phyloP scores from a whole-genome alignment of 2,329 filamentous ascomycete genomes.

The Didymella pomorum region DNA sequence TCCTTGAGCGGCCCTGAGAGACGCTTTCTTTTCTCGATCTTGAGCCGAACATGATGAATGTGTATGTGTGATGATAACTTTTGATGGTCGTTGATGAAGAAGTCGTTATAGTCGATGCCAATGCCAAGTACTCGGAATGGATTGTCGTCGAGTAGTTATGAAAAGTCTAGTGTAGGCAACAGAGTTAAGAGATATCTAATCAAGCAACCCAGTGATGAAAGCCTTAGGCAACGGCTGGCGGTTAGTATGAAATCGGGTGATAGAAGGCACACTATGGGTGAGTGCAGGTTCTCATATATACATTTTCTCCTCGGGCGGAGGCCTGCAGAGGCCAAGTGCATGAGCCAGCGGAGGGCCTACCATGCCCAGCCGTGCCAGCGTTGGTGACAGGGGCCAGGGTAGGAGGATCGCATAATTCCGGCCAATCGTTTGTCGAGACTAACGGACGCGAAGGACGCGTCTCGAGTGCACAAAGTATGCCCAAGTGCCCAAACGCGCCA shows the following conservation, averaged over 20 bases:
- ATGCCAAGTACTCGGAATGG: constrained; percentile 25
- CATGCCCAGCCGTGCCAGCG: constrained; percentile 37
- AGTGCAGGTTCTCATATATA: constrained; percentile 46
- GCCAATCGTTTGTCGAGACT: constrained; percentile 41
- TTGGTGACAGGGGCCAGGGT: constrained; percentile 39
- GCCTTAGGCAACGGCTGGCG: constrained; percentile 45
- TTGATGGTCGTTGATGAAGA: constrained; percentile 22
- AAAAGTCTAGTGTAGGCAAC: constrained; percentile 40
- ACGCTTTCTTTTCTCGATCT: constrained; percentile 48
- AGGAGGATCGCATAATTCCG: constrained; percentile 37
- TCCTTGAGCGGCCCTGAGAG: constrained; percentile 41
- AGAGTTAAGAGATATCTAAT: constrained; percentile 36
- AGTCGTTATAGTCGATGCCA: constrained; percentile 20
- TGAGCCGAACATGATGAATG: constrained; percentile 49
- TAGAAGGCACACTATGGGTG: constrained; percentile 37
- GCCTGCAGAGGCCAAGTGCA: constrained; percentile 16
- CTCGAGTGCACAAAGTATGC: constrained; percentile 28
- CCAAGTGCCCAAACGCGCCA: constrained; percentile 34
- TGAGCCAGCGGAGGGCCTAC: constrained; percentile 20
- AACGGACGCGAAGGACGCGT: constrained; percentile 16
- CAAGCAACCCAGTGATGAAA: constrained; percentile 30
- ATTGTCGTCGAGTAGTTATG: constrained; percentile 42
- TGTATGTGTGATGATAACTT: constrained; percentile 7
- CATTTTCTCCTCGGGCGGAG: constrained; percentile 32
- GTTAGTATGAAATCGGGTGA: constrained; percentile 39